Base-by-base conservation (phyloP, 371 early-diverging fungal genomes). In the Nematocida minor region DNA sequence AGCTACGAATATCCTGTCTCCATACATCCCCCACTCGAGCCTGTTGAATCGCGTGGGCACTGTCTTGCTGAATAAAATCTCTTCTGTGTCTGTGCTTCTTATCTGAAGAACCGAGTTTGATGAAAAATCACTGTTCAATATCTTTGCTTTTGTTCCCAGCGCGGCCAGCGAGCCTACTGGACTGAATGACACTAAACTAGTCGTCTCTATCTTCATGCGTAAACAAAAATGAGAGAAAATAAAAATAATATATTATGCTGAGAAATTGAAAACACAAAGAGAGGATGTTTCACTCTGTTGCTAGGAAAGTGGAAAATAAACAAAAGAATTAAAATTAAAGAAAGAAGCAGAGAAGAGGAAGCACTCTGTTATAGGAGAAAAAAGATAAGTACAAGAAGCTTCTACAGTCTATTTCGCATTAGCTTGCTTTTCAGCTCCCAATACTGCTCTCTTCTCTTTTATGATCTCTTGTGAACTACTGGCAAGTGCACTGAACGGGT, bases 71-170 rank as follows among this genome's bases (percentile, higher is more conserved):
- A 74, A 74, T 4, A 79, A 27, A 6, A 57, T 54, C 42, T 79
- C 74, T 40, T 71, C 66, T n/a, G 66, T 71, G 6, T 57, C 80
- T 34, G 79, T 67, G 44, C 83, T 62, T 51, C 60, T 51, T 20
- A 86, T 53, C 42, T 81, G 57, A 20, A 86, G 44, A 55, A 83
- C 82, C 16, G 82, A 80, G 2, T 67, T 71, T 6, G 79, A 60
- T 7, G 83, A 83, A 60, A 84, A 86, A 32, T 80, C 80, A 7
- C 82, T 57, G 63, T 86, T 85, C 55, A 86, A 81, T 27, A 84
- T 68, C 67, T 83, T 86, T 36, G 84, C 70, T 66, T 84, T 86
- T 18, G 83, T 84, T 44, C 81, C 86, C 48, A 84, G 55, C 31
- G 83, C 86, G 20, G 81, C 60, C n/a, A 79, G 55, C 7, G 83